Percentiles rank a stretch among this genome's conserved stretches.
Evolutionary conservation across 1,139 yeast genomes (phyloP).

Genomic region (Geotrichum fermentans): DNA sequence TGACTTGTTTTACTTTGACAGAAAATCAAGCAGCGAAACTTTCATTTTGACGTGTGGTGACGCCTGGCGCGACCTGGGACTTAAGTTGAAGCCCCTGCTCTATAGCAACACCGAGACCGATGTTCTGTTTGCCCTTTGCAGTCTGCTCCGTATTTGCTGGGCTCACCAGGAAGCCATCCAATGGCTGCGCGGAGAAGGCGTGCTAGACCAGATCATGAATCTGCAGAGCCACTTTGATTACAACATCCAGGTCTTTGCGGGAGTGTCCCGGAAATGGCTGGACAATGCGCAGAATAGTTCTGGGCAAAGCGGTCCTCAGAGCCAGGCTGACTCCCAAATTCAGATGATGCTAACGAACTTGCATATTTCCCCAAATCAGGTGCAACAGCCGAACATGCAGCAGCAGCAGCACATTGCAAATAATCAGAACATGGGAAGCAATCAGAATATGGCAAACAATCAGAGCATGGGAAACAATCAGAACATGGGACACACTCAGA

Average conservation of each 20-base stretch:
- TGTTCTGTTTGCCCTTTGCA: neutral
- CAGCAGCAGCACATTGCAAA: too few relatives aligned
- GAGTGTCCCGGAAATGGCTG: neutral
- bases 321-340: neutral
- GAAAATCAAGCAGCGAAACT: neutral
- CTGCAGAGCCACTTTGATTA: neutral
- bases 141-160: neutral
- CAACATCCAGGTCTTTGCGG: neutral
- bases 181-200: neutral
- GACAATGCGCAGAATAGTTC: neutral
- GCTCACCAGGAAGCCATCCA: neutral
- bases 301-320: neutral
- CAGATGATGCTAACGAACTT: neutral
- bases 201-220: neutral
- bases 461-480: too few relatives aligned
- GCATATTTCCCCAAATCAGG: neutral
- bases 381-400: neutral
- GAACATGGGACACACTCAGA: too few relatives aligned
- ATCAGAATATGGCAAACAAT: too few relatives aligned
- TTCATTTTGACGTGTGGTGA: neutral
- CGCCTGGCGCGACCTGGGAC: neutral
- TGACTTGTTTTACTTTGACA: neutral
- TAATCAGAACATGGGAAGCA: too few relatives aligned
- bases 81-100: neutral
- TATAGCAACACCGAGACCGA: neutral